Conservation (phyloP, 2,329 filamentous ascomycete species). For the Penicillium sp. region DNA sequence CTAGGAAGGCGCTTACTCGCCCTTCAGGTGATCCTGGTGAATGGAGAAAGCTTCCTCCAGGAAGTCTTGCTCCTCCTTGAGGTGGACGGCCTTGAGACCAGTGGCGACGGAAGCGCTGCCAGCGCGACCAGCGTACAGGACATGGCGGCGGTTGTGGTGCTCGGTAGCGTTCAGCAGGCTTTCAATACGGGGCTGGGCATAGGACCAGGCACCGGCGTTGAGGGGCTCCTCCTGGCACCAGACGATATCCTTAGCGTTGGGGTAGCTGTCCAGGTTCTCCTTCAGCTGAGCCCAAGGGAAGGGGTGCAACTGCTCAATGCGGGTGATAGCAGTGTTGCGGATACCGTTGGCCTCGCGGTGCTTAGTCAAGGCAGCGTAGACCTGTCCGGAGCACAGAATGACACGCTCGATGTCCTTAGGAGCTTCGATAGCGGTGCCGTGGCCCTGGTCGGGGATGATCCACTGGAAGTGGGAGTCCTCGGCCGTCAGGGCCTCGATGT, state of each 20-base stretch:
- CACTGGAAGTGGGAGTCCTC: constrained; percentile 93
- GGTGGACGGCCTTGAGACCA: constrained; percentile 80
- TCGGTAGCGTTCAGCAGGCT: constrained; percentile 90
- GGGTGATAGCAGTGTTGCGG: constrained; percentile 88
- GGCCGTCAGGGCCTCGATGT: constrained; percentile 84
- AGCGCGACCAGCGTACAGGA: constrained; percentile 94
- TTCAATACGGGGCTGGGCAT: constrained; percentile 95
- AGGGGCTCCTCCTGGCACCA: constrained; percentile 98
- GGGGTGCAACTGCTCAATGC: constrained; percentile 95
- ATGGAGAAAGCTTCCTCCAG: constrained; percentile 63
- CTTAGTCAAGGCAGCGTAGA: constrained; percentile 86
- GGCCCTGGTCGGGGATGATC: constrained; percentile 89
- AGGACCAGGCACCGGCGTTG: constrained; percentile 95
- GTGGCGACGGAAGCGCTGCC: constrained; percentile 93
- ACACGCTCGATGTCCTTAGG: constrained; percentile 90
- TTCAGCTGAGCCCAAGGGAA: constrained; percentile 98
- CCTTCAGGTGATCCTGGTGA: constrained; percentile 65
- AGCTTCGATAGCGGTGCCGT: constrained; percentile 70
- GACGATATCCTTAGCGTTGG: constrained; percentile 95
- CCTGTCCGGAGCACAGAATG: constrained; percentile 90
- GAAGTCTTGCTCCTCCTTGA: constrained; percentile 89
- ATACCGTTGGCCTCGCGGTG: constrained; percentile 82
- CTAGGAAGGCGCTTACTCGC: constrained; percentile 49
- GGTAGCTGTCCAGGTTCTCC: constrained; percentile 95
- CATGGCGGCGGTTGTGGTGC: constrained; percentile 87